These are phyloP conservation scores for Entomortierella beljakovae DNA, from an alignment of 192 early-diverging fungal genomes.

Conservation along the genomic window DNA sequence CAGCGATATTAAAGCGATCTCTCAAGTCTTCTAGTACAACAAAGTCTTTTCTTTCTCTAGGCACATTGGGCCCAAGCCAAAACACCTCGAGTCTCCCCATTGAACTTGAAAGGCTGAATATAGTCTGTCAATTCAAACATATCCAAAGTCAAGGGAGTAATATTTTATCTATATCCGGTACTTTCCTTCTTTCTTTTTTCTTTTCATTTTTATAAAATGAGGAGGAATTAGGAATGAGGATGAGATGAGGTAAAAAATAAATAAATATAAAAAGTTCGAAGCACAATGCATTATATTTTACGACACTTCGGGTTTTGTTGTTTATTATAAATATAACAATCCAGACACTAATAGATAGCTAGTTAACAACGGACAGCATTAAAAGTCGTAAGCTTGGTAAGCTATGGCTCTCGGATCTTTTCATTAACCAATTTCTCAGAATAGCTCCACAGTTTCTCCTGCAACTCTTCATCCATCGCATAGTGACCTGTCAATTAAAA, in stretches of 20 bases:
- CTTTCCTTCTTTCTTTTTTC: neutral
- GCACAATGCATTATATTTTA: too few relatives aligned
- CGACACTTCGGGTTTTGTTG: too few relatives aligned
- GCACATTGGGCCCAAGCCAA: neutral
- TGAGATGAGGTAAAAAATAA: too few relatives aligned
- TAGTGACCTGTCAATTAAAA: too few relatives aligned
- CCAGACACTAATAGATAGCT: too few relatives aligned
- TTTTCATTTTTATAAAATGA: too few relatives aligned
- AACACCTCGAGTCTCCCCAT: slow-evolving; percentile 25
- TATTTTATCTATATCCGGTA: neutral
- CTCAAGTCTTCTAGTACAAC: slow-evolving; percentile 16
- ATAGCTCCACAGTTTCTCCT: slow-evolving; percentile 38
- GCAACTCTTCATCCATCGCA: slow-evolving; percentile 31
- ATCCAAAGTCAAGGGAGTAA: neutral
- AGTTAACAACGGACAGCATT: neutral
- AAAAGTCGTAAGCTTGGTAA: neutral
- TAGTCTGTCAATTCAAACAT: slow-evolving; percentile 18
- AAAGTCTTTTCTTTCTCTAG: slow-evolving; percentile 6
- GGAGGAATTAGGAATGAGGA: too few relatives aligned
- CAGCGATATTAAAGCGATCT: slow-evolving; percentile 7
- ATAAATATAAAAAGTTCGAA: too few relatives aligned
- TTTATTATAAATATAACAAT: too few relatives aligned
- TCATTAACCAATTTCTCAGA: slow-evolving; percentile 28
- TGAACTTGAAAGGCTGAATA: slow-evolving; percentile 13
- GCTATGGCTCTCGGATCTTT: slow-evolving; percentile 3